A percentile compares a stretch with the other conserved stretches of the same genome.
Evolutionary conservation across 345 rosid species (phyloP).

Genomic region (Mercurialis annua): DNA sequence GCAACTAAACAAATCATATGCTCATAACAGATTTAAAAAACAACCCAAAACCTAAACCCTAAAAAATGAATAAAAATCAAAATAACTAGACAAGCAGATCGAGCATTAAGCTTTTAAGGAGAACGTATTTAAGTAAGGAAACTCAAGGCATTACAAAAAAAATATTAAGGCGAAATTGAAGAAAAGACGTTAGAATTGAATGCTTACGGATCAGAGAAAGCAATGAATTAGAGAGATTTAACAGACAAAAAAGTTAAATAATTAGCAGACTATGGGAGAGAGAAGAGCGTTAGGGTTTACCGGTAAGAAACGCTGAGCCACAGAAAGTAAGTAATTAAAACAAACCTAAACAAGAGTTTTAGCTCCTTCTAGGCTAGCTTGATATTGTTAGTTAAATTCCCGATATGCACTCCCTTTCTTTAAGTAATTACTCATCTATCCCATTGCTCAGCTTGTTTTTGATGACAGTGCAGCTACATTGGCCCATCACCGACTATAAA

Average conservation of each 20-base stretch:
- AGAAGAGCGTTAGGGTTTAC: constrained; percentile 31
- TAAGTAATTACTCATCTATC: background rate
- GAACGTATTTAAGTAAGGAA: background rate
- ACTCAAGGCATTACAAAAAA: background rate
- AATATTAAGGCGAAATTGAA: background rate
- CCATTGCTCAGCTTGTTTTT: background rate
- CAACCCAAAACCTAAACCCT: constrained; percentile 30
- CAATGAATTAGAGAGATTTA: background rate
- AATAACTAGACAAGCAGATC: background rate
- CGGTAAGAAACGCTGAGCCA: constrained; percentile 34
- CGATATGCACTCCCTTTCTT: background rate
- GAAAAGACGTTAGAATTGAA: background rate
- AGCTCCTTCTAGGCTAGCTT: background rate
- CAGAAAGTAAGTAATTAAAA: constrained; percentile 9
- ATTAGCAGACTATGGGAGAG: background rate
- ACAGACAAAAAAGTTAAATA: background rate
- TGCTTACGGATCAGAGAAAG: constrained; percentile 2
- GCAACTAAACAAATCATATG: background rate
- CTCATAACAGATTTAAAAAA: background rate
- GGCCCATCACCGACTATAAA: no score
- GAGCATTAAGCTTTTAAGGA: background rate
- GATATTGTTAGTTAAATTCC: background rate
- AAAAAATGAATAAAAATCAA: background rate
- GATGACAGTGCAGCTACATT: no score
- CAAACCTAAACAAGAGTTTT: constrained; percentile 15